A percentile compares a stretch with the other conserved stretches of the same genome.
These are phyloP conservation scores for Biscogniauxia mediterranea DNA, from an alignment of 2,329 filamentous ascomycete species.

Conservation along the genomic window DNA sequence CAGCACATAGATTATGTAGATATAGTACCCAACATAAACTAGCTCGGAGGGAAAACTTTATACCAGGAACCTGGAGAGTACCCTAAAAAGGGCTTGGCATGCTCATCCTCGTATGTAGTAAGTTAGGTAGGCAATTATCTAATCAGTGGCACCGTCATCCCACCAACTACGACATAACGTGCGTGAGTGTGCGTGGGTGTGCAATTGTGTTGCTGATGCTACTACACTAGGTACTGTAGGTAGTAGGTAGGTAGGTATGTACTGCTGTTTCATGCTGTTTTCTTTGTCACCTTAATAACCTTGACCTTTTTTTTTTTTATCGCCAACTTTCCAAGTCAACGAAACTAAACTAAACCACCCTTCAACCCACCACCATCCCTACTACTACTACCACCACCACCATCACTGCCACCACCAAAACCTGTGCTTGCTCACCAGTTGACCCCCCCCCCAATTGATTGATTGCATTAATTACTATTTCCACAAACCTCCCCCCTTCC, in stretches of 20 bases:
- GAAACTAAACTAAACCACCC: background rate
- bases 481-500: background rate
- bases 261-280: background rate
- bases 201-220: no score
- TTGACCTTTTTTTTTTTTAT: background rate
- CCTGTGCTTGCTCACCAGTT: background rate
- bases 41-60: no score
- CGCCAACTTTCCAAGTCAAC: background rate
- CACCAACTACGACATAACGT: constrained; percentile 8
- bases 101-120: background rate
- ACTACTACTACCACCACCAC: no score
- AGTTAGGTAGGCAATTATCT: no score
- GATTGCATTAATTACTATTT: background rate
- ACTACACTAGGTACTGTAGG: no score
- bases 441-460: background rate
- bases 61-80: background rate
- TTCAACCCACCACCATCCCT: no score
- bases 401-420: background rate
- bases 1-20: no score
- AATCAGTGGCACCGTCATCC: constrained; percentile 15
- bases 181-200: no score
- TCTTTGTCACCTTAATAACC: background rate
- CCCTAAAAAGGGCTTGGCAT: background rate
- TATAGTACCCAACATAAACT: no score
- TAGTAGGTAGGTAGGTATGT: background rate